These are phyloP conservation scores for Hymenoscyphus repandus DNA, from an alignment of 2,329 filamentous ascomycete genomes.

Conservation along the genomic window DNA sequence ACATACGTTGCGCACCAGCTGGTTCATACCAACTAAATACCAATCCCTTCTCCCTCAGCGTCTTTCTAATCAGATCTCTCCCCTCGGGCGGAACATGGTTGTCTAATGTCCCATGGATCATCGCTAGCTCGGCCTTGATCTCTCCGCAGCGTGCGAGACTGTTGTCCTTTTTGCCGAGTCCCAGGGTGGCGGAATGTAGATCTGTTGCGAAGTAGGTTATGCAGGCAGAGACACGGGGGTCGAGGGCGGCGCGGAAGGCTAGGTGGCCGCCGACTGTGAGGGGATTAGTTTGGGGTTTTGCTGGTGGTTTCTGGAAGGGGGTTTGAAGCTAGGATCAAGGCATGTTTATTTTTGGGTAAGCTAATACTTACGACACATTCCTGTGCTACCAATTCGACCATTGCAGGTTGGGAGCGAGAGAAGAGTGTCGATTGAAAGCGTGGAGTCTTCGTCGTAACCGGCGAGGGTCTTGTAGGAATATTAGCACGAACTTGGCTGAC, in stretches of 20 bases:
- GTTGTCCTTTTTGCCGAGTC: slow-evolving; percentile 60
- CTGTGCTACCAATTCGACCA: slow-evolving; percentile 71
- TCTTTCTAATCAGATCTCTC: slow-evolving; percentile 76
- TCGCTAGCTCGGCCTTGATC: slow-evolving; percentile 73
- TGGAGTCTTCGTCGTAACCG: slow-evolving; percentile 79
- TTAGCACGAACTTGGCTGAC: background rate
- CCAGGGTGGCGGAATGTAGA: slow-evolving; percentile 75
- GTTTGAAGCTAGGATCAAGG: background rate
- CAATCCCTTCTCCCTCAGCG: slow-evolving; percentile 69
- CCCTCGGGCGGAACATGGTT: slow-evolving; percentile 82
- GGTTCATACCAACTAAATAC: slow-evolving; percentile 81
- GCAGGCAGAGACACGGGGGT: slow-evolving; percentile 68
- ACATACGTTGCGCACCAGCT: slow-evolving; percentile 79
- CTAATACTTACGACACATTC: too few species aligned
- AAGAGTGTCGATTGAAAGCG: slow-evolving; percentile 62
- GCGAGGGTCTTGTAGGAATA: slow-evolving; percentile 56
- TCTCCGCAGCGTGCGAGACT: slow-evolving; percentile 51
- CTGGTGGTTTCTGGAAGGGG: background rate
- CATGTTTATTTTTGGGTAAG: too few species aligned
- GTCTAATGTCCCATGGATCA: slow-evolving; percentile 91
- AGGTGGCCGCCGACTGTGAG: slow-evolving; percentile 57
- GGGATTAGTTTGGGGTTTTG: background rate
- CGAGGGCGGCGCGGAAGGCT: slow-evolving; percentile 65
- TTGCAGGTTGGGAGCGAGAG: slow-evolving; percentile 72
- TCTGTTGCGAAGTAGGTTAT: slow-evolving; percentile 93